Percentiles rank a stretch among this genome's conserved stretches.
These are phyloP conservation scores for Scutellaria galericulata DNA, from an alignment of 257 asterid genomes.

Conservation along the genomic window DNA sequence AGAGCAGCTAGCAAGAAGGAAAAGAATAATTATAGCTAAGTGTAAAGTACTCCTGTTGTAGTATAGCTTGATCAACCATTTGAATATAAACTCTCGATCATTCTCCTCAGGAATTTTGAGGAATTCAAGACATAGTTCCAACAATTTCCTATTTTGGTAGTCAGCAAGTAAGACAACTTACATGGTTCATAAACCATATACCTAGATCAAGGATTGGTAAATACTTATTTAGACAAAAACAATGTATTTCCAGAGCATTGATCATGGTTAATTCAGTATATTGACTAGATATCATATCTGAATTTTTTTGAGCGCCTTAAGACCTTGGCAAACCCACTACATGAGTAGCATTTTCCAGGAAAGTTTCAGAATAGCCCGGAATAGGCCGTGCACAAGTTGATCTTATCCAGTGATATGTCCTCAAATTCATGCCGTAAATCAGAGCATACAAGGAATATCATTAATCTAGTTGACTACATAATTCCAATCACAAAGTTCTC, in stretches of 20 bases:
- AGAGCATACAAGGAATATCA: slow-evolving; percentile 3
- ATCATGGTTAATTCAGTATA: not conserved
- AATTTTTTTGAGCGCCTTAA: slow-evolving; percentile 7
- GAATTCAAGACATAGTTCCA: not conserved
- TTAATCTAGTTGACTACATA: not conserved
- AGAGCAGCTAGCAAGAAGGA: slow-evolving; percentile 17
- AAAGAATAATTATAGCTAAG: not conserved
- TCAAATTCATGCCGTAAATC: slow-evolving; percentile 14
- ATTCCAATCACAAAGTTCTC: slow-evolving; percentile 5
- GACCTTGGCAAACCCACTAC: slow-evolving; percentile 15
- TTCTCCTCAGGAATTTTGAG: not conserved
- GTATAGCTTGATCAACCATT: not conserved
- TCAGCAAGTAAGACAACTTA: slow-evolving; percentile 11
- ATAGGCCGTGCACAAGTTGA: slow-evolving; percentile 4
- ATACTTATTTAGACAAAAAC: not conserved
- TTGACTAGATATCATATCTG: slow-evolving; percentile 1
- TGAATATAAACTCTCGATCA: not conserved
- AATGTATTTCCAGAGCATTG: slow-evolving; percentile 16
- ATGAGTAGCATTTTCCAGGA: not conserved
- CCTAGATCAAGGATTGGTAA: slow-evolving; percentile 1
- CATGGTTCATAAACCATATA: slow-evolving; percentile 21
- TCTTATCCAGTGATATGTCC: slow-evolving; percentile 12
- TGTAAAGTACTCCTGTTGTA: not conserved
- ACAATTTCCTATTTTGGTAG: not conserved
- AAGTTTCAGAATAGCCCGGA: not conserved